Evolutionary conservation across 306 rosid species (phyloP), one percentile per base, ranked within the genome.

Genomic region (Trifolium pratense): DNA sequence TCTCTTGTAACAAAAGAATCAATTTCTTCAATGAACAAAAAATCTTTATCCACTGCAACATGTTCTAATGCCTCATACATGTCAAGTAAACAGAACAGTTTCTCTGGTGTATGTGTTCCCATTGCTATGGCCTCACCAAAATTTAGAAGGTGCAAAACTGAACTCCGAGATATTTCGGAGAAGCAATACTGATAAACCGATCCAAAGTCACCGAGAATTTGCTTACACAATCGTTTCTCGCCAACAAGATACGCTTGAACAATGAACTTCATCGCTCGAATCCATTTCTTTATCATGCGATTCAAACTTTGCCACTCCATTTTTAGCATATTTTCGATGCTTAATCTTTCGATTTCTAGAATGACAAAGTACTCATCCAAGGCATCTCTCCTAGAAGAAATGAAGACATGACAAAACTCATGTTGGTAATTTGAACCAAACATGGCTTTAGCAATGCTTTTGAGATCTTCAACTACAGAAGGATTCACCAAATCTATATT

Each of bases 41-140:
- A 15, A 45, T 89, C 85, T 16, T 87, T 76, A 25, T 73, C 72
- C 16, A 49, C 70, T 9, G 72, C 78, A 79, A 89, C 79, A 58
- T 85, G 72, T 12, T 76, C 74, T 56, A 91, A 77, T 37, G 84
- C 86, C 76, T 87, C 88, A 3, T 89, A 85, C 89, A 85, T 89
- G 80, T 91, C 86, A 14, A 91, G 90, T 32, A 88, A 66, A 6
- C 85, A 60, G 67, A 89, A 80, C 78, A 91, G 15, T 75, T 78
- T 84, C 43, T 89, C 90, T 0, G 94, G 89, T 65, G 78, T 5
- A 53, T 66, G 87, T 10, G 76, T 34, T 67, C 79, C 85, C 71
- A 84, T 73, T 16, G 87, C 83, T 43, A 89, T 66, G 26, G 89
- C 97, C 77, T 78, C 80, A 0, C 94, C 87, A 43, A 88, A 88